Evolutionary conservation across 306 rosid species (phyloP).

Genomic region (Luffa aegyptiaca): DNA sequence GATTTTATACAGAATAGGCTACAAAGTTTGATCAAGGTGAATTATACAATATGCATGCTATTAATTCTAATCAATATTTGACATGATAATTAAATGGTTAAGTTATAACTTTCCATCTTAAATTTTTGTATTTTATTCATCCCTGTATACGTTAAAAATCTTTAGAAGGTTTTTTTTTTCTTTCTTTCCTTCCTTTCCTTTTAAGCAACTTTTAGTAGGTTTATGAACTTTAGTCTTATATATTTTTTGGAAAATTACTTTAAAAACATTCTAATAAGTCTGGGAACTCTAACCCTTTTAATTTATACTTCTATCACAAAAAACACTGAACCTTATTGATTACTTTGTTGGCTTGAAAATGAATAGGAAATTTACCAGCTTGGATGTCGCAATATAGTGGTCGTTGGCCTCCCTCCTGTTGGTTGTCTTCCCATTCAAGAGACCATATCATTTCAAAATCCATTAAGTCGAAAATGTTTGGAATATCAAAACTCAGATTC

Average conservation of each 20-base stretch:
- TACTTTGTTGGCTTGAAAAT: constrained; percentile 17
- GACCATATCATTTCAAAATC: constrained; percentile 10
- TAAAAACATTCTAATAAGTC: too few relatives aligned
- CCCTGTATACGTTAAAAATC: too few relatives aligned
- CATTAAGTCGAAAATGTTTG: constrained; percentile 25
- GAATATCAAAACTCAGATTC: constrained; percentile 45
- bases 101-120: neutral
- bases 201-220: too few relatives aligned
- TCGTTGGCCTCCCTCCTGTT: neutral
- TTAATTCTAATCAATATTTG: too few relatives aligned
- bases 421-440: constrained; percentile 58
- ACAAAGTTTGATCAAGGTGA: constrained; percentile 34
- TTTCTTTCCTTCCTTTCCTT: too few relatives aligned
- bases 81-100: neutral
- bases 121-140: too few relatives aligned
- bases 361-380: neutral
- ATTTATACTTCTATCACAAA: too few relatives aligned
- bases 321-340: too few relatives aligned
- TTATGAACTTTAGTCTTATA: too few relatives aligned
- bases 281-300: too few relatives aligned
- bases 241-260: too few relatives aligned
- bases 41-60: neutral
- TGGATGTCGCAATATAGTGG: neutral
- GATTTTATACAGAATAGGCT: constrained; percentile 39
- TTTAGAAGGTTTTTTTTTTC: too few relatives aligned